Evolutionary conservation across 192 early-diverging fungal species (phyloP).

Genomic region (Neocallimastix lanati): DNA sequence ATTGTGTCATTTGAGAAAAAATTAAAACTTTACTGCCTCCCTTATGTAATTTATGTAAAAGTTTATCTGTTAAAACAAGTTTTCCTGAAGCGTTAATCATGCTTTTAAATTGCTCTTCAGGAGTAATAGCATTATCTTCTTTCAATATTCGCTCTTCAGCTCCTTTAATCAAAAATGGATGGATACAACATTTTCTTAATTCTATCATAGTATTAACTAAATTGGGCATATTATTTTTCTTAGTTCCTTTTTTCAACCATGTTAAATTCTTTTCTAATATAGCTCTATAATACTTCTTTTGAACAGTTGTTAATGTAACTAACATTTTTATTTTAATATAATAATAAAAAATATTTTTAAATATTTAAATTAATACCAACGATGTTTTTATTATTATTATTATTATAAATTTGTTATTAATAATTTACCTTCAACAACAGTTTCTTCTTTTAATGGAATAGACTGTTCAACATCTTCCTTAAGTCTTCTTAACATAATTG

Average conservation of each 20-base stretch:
- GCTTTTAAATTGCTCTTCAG: slow-evolving; percentile 44
- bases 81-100: slow-evolving; percentile 66
- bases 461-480: slow-evolving; percentile 80
- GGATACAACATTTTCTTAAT: slow-evolving; percentile 75
- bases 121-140: slow-evolving; percentile 33
- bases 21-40: slow-evolving; percentile 73
- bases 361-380: no score
- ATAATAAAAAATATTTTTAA: no score
- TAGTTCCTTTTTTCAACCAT: slow-evolving; percentile 56
- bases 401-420: no score
- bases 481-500: slow-evolving; percentile 67
- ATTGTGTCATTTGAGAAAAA: slow-evolving; percentile 73
- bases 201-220: slow-evolving; percentile 78
- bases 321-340: not conserved
- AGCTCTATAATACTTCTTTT: slow-evolving; percentile 71
- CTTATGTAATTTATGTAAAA: slow-evolving; percentile 47
- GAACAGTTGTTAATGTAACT: slow-evolving; percentile 41
- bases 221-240: slow-evolving; percentile 45
- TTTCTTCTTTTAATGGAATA: slow-evolving; percentile 77
- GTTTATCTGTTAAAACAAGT: slow-evolving; percentile 65
- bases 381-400: no score
- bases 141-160: slow-evolving; percentile 60
- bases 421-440: slow-evolving; percentile 47
- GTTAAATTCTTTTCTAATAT: slow-evolving; percentile 66
- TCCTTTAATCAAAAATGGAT: slow-evolving; percentile 61